Conservation (phyloP, 306 rosid genomes). For the Lathyrus sativus region DNA sequence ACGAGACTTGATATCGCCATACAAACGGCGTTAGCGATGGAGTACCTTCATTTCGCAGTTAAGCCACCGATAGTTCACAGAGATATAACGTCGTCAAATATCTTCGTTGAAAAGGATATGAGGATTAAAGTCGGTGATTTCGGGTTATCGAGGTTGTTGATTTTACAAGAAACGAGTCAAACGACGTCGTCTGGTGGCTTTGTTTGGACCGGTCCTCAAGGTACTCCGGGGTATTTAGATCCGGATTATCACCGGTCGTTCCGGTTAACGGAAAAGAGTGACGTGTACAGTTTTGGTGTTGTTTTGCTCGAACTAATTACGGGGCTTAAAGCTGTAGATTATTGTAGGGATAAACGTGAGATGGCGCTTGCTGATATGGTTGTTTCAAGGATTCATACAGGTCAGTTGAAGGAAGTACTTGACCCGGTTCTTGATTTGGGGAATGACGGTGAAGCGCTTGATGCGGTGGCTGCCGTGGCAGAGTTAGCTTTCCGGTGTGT, state of each 20-base stretch:
- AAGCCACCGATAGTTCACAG: conserved; percentile 85
- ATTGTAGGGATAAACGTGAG: conserved; percentile 70
- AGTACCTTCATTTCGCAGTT: conserved; percentile 84
- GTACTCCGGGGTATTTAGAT: conserved; percentile 93
- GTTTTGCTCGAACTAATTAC: conserved; percentile 75
- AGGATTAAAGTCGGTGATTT: conserved; percentile 89
- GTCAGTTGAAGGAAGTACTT: conserved; percentile 35
- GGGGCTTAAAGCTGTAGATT: conserved; percentile 81
- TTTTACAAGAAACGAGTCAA: conserved; percentile 49
- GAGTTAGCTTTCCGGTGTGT: conserved; percentile 95
- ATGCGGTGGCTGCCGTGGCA: conserved; percentile 60
- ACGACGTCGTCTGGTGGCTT: conserved; percentile 55
- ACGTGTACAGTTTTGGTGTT: conserved; percentile 94
- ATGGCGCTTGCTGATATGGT: conserved; percentile 84
- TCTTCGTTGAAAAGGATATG: conserved; percentile 86
- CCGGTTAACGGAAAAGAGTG: conserved; percentile 91
- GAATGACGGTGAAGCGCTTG: conserved; percentile 34
- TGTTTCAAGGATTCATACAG: conserved; percentile 83
- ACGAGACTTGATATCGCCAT: conserved; percentile 74
- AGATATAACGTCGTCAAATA: conserved; percentile 83
- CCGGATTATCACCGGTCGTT: conserved; percentile 94
- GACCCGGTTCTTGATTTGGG: conserved; percentile 62
- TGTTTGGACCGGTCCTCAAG: conserved; percentile 98
- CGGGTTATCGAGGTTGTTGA: conserved; percentile 79
- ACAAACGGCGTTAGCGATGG: conserved; percentile 88